These are phyloP conservation scores for Microsporum audouinii DNA, from an alignment of 2,329 filamentous ascomycete species.

Conservation along the genomic window DNA sequence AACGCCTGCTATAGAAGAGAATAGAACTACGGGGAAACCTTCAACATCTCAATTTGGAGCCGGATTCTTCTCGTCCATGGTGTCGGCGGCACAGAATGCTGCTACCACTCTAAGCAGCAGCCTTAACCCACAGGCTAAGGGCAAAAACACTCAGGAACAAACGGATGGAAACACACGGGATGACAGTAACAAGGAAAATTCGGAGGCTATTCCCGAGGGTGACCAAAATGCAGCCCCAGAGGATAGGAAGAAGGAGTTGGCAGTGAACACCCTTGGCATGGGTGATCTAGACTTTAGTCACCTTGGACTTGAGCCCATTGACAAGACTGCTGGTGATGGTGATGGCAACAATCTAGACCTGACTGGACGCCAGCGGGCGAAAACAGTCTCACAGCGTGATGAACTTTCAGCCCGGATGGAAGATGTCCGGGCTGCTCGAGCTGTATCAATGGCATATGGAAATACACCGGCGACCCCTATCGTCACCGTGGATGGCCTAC, in stretches of 20 bases:
- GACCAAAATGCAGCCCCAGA: conserved; percentile 25
- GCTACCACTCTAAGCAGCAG: conserved; percentile 65
- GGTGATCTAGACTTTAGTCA: conserved; percentile 85
- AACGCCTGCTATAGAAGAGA: conserved; percentile 63
- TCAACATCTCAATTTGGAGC: conserved; percentile 40
- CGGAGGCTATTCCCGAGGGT: conserved; percentile 25
- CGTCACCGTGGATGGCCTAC: conserved; percentile 25
- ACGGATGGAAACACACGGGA: conserved; percentile 23
- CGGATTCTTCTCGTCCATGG: conserved; percentile 87
- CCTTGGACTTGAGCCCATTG: conserved; percentile 53
- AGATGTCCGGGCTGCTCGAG: conserved; percentile 47
- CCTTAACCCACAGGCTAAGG: conserved; percentile 41
- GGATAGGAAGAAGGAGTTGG: conserved; percentile 50
- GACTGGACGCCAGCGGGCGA: conserved; percentile 26
- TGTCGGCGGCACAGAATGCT: conserved; percentile 87
- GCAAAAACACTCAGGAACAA: conserved; percentile 25
- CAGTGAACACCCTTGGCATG: conserved; percentile 76
- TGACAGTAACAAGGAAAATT: conserved; percentile 19
- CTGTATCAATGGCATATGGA: conserved; percentile 51
- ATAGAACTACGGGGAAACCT: conserved; percentile 39
- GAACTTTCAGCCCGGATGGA: conserved; percentile 46
- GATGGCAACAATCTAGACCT: conserved; percentile 28
- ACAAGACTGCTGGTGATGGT: conserved; percentile 29
- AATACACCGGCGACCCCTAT: conserved; percentile 25
- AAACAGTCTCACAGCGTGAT: conserved; percentile 33